These are phyloP conservation scores for Candida montana DNA, from an alignment of 805 yeast genomes.

Conservation along the genomic window DNA sequence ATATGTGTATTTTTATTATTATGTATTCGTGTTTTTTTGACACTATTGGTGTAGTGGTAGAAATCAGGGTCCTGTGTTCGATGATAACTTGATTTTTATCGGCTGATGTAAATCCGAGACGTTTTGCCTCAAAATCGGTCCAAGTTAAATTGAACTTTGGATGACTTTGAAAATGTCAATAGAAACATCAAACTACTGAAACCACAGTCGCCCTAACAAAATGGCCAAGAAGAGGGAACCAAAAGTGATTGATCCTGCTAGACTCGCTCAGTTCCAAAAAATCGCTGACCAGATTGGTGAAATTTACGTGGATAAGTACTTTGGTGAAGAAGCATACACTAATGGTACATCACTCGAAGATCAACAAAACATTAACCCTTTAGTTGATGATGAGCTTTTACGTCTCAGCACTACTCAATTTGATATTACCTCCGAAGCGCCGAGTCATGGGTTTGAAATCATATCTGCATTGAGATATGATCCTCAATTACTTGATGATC, in stretches of 20 bases:
- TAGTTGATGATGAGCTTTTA: slow-evolving; percentile 6
- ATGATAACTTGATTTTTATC: no score
- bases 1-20: no score
- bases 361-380: not conserved
- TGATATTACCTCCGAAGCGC: slow-evolving; percentile 1
- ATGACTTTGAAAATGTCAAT: no score
- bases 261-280: not conserved
- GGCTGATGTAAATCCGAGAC: no score
- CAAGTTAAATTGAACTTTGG: not conserved
- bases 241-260: slow-evolving; percentile 6
- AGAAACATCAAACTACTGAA: no score
- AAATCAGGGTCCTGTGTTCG: no score
- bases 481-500: slow-evolving; percentile 39
- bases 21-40: no score
- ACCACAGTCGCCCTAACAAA: not conserved
- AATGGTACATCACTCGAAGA: not conserved
- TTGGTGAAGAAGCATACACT: not conserved
- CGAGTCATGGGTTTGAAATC: slow-evolving; percentile 42
- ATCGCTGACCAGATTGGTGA: slow-evolving; percentile 1
- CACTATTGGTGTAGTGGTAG: no score
- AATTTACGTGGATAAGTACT: slow-evolving; percentile 2
- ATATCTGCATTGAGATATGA: slow-evolving; percentile 75
- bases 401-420: not conserved
- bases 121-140: not conserved
- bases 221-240: slow-evolving; percentile 2